Base-by-base conservation (phyloP, 768 basidiomycete species). In the Phaeotremella skinneri region DNA sequence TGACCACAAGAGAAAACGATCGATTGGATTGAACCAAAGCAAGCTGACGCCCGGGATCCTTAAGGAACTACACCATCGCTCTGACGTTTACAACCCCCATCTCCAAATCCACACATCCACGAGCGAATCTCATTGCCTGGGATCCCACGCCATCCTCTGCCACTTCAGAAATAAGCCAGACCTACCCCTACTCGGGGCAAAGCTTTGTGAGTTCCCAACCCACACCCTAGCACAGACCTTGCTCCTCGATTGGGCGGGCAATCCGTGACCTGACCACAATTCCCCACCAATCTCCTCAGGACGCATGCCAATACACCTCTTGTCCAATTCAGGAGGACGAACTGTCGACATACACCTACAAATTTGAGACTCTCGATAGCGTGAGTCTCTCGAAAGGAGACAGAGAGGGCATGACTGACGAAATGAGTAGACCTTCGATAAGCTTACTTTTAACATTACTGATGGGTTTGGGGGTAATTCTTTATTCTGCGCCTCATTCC, bases 271-370 rank as follows among this genome's bases (percentile, higher is more conserved):
- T 51, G 25, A 9, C 41, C 31, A 13, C 51, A 29, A 21, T 23
- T n/a, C n/a, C n/a, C n/a, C n/a, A n/a, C n/a, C n/a, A n/a, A n/a
- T n/a, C n/a, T n/a, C n/a, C n/a, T n/a, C n/a, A 64, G 63, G 55
- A 59, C 47, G 63, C 34, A 20, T 64, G 63, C 41, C 13, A 20
- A 34, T 64, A 64, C 49, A 64, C 63, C 27, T 7, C 58, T 20
- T 64, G 63, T 49, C 63, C 62, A 1, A 45, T 63, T 25, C 17
- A 17, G 2, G 42, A 42, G 4, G 43, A 42, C 23, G 27, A 34
- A 23, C 27, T 26, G 27, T 39, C 16, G 1, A 42, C 27, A 4
- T 64, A 64, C 43, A 60, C 49, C 20, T 64, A 64, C 34, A 42
- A 42, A 20, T 60, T 64, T 26, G 3, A 47, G 2, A 60, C 58